Base-by-base conservation (phyloP, 331 rosid species). In the Spiraea crenata region DNA sequence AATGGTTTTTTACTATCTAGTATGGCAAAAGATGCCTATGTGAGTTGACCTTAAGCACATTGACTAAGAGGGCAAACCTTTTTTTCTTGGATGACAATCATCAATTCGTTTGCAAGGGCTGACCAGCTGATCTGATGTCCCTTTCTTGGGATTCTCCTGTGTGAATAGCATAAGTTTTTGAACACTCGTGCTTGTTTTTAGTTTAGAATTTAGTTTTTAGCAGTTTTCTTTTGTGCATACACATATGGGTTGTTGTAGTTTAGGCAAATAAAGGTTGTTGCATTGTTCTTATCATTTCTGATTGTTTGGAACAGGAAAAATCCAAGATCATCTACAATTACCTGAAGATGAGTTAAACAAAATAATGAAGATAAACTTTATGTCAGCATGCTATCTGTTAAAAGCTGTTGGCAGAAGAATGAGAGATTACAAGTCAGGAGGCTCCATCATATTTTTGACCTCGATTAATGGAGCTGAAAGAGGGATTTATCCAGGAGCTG, bases 401-500 rank as follows among this genome's bases (percentile, higher is more conserved):
- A 88, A 88, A 58, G 90, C 91, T 5, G 93, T 81, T 17, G 96
- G 91, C 39, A 78, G 71, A 71, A 88, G 81, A 83, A 90, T 92
- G 93, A 75, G 84, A 60, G 85, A 85, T 57, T 79, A 79, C 13
- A 81, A 88, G 46, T 70, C 74, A 1, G 96, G 93, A 56, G 98
- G 98, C 20, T 92, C 98, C 67, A 78, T 92, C 37, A 57, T 92
- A 45, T 75, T 90, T 39, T 8, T 90, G 49, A 86, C 96, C 14
- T 79, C 96, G 5, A 77, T 92, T 2, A 40, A 71, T 38, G 98
- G 98, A 56, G 74, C 86, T 11, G 88, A 86, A 72, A 86, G 98
- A 73, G 96, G 96, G 25, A 57, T 92, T 57, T 82, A 92, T 80
- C 85, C 82, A 0, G 96, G 98, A 40, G 88, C 88, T 70, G 89